A percentile compares a stretch with the other conserved stretches of the same genome.
Conservation (phyloP, 148 eudicot genomes). For the Hydrangea macrophylla region DNA sequence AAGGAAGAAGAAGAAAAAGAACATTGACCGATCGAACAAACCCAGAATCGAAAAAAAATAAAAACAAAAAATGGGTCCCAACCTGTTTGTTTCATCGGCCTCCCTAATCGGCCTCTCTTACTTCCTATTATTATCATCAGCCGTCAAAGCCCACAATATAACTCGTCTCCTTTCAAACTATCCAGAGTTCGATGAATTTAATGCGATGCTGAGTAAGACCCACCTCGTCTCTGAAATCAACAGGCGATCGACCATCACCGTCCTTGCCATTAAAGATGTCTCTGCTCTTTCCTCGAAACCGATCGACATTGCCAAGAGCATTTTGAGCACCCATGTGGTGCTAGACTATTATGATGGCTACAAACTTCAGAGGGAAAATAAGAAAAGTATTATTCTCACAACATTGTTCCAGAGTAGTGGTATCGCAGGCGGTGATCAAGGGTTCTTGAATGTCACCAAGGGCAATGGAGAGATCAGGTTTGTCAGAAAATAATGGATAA, state of each 20-base stretch:
- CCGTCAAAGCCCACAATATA: no score
- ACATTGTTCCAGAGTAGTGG: constrained; percentile 16
- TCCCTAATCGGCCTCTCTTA: no score
- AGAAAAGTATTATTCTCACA: constrained; percentile 4
- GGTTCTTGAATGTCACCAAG: constrained; percentile 8
- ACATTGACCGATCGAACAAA: no score
- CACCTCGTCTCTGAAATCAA: constrained; percentile 11
- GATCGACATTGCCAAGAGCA: constrained; percentile 6
- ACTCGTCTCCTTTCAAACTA: no score
- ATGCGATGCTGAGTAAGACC: constrained; percentile 8
- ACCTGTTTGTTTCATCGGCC: no score
- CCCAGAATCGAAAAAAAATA: no score
- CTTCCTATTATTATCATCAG: no score
- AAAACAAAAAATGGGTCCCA: no score
- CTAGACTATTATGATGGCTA: constrained; percentile 20
- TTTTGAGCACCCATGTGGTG: constrained; percentile 24
- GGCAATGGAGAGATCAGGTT: neutral
- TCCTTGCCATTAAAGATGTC: constrained; percentile 21
- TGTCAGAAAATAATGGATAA: no score
- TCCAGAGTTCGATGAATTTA: constrained; percentile 13
- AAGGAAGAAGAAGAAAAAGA: no score
- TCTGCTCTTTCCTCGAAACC: constrained; percentile 3
- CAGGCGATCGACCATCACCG: constrained; percentile 18
- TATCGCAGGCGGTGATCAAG: neutral
- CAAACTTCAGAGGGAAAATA: constrained; percentile 20